Percentiles rank a stretch among this genome's conserved stretches.
Evolutionary conservation across 352 stramenopile species (phyloP).

Genomic region (Globisporangium heterothallicum): DNA sequence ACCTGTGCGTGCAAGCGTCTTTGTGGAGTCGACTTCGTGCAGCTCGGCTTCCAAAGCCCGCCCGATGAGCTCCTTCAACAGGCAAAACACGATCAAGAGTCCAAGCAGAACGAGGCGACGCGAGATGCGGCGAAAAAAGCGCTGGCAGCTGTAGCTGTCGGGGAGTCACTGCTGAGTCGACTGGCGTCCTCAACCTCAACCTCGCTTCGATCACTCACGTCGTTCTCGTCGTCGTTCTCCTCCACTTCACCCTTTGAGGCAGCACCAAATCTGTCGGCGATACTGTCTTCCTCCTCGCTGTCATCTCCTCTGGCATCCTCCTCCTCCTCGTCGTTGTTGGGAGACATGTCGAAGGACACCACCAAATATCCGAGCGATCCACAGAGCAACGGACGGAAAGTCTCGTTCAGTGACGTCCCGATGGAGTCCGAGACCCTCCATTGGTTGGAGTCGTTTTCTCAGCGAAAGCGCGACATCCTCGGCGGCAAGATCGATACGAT

Average conservation of each 20-base stretch:
- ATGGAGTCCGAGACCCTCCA: constrained; percentile 41
- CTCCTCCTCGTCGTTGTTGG: background rate
- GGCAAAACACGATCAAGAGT: constrained; percentile 2
- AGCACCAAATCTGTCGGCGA: background rate
- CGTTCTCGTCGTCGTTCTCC: constrained; percentile 2
- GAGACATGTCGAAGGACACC: no score
- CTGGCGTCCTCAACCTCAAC: constrained; percentile 13
- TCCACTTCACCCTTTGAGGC: background rate
- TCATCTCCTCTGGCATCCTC: background rate
- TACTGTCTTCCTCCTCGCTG: background rate
- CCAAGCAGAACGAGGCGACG: background rate
- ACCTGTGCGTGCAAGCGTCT: constrained; percentile 50
- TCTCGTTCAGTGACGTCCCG: constrained; percentile 12
- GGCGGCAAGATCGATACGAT: constrained; percentile 25
- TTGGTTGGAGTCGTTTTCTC: constrained; percentile 58
- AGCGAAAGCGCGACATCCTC: constrained; percentile 66
- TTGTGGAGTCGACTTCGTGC: constrained; percentile 33
- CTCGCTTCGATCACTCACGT: background rate
- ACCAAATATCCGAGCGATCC: background rate
- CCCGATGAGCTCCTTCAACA: constrained; percentile 14
- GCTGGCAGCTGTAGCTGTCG: constrained; percentile 20
- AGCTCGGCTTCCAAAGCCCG: constrained; percentile 42
- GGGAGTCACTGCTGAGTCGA: constrained; percentile 29
- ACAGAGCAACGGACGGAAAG: constrained; percentile 1
- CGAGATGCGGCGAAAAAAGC: constrained; percentile 16